Conservation (phyloP, 345 rosid genomes). For the Populus alba region DNA sequence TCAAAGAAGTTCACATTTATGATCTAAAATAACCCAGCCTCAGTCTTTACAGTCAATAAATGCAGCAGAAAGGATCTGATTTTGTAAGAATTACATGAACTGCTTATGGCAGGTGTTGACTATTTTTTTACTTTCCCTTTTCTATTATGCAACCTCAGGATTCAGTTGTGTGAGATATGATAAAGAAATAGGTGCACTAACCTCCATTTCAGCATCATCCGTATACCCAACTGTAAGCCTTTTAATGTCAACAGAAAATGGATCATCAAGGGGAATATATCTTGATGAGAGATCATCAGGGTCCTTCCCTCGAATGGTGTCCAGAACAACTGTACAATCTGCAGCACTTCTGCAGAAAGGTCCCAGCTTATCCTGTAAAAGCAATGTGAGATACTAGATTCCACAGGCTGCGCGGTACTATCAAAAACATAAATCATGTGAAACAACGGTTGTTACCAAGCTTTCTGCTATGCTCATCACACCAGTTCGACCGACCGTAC, state of each 20-base stretch:
- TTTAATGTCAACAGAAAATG: conserved; percentile 69
- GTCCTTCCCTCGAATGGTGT: conserved; percentile 70
- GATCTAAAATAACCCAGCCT: background rate
- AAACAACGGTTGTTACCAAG: conserved; percentile 40
- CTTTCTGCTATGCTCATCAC: conserved; percentile 93
- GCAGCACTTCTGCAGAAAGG: conserved; percentile 68
- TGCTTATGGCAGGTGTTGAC: background rate
- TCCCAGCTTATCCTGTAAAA: conserved; percentile 74
- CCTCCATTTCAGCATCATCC: conserved; percentile 91
- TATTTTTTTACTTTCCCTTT: background rate
- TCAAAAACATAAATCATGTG: background rate
- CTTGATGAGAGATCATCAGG: conserved; percentile 74
- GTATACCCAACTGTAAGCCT: conserved; percentile 78
- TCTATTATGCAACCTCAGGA: background rate
- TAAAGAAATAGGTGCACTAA: conserved; percentile 17
- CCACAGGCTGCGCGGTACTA: background rate
- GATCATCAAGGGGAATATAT: conserved; percentile 60
- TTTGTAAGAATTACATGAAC: background rate
- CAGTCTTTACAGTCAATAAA: background rate
- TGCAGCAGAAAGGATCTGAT: background rate
- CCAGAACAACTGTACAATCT: conserved; percentile 66
- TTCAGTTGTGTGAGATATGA: background rate
- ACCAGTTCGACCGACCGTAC: conserved; percentile 72
- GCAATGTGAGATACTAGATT: conserved; percentile 1
- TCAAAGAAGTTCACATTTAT: conserved; percentile 1